Evolutionary conservation across 1,284 basidiomycete genomes (phyloP).

Genomic region (Ustilago loliicola): DNA sequence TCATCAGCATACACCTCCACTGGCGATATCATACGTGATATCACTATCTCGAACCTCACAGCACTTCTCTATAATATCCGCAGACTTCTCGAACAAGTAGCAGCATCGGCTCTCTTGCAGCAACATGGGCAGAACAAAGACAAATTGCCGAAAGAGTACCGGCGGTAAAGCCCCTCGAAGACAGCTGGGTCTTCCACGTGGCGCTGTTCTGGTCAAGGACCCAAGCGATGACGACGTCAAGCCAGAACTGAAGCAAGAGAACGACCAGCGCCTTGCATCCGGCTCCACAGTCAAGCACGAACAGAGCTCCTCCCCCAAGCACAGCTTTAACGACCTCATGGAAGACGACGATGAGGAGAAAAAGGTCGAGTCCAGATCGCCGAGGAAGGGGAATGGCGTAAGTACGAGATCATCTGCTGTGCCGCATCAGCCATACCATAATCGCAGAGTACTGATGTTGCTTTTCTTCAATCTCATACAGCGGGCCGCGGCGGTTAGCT

Average conservation of each 20-base stretch:
- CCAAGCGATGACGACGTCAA: background rate
- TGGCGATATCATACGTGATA: background rate
- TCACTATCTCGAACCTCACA: background rate
- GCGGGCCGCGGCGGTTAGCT: conserved; percentile 13
- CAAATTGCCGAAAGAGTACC: conserved; percentile 2
- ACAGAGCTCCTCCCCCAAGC: background rate
- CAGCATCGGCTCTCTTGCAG: background rate
- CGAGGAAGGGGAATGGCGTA: background rate
- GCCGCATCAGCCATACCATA: background rate
- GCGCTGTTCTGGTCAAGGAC: background rate
- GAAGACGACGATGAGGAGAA: background rate
- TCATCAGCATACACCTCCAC: no score
- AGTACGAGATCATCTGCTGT: background rate
- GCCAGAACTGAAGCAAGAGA: background rate
- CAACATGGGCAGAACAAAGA: conserved; percentile 9
- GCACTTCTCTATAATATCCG: no score
- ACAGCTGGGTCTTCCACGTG: background rate
- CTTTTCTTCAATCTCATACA: background rate
- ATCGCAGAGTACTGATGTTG: background rate
- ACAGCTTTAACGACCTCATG: background rate
- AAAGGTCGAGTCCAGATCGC: background rate
- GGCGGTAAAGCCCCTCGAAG: conserved; percentile 9
- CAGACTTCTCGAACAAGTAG: background rate
- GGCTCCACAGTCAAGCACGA: background rate
- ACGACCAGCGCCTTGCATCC: background rate